A percentile compares a stretch with the other conserved stretches of the same genome.
Evolutionary conservation across 176 grass and related monocot species (phyloP).

Genomic region (Elaeis guineensis): DNA sequence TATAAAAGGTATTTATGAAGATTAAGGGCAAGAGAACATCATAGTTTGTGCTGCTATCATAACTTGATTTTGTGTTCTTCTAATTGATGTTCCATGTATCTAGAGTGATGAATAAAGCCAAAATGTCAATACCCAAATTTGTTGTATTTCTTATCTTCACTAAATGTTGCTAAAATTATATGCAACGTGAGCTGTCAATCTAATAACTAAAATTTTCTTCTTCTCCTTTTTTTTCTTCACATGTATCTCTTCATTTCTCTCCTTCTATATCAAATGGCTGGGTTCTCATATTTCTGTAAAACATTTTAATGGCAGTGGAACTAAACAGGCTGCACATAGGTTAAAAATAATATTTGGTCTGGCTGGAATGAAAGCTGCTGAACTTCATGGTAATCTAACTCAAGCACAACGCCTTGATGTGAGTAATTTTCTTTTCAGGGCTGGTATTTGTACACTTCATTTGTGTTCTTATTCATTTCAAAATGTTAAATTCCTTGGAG

Average conservation of each 20-base stretch:
- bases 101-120: too few relatives aligned
- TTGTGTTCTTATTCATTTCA: not conserved
- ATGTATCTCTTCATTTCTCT: not conserved
- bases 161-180: too few relatives aligned
- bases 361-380: conserved; percentile 79
- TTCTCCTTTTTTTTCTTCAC: too few relatives aligned
- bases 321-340: conserved; percentile 86
- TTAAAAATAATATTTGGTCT: conserved; percentile 98
- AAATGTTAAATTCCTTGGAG: not conserved
- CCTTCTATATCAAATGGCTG: not conserved
- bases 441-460: not conserved
- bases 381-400: conserved; percentile 99
- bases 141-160: too few relatives aligned
- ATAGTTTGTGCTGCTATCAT: too few relatives aligned
- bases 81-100: too few relatives aligned
- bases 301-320: conserved; percentile 47
- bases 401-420: conserved; percentile 94
- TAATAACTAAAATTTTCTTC: too few relatives aligned
- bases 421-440: conserved; percentile 25
- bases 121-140: too few relatives aligned
- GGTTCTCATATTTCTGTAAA: not conserved
- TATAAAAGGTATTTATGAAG: too few relatives aligned
- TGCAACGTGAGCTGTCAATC: too few relatives aligned
- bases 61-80: too few relatives aligned
- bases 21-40: too few relatives aligned